phyloP scores from a whole-genome alignment of 2,329 filamentous ascomycete species.

The Xylaria arbuscula region DNA sequence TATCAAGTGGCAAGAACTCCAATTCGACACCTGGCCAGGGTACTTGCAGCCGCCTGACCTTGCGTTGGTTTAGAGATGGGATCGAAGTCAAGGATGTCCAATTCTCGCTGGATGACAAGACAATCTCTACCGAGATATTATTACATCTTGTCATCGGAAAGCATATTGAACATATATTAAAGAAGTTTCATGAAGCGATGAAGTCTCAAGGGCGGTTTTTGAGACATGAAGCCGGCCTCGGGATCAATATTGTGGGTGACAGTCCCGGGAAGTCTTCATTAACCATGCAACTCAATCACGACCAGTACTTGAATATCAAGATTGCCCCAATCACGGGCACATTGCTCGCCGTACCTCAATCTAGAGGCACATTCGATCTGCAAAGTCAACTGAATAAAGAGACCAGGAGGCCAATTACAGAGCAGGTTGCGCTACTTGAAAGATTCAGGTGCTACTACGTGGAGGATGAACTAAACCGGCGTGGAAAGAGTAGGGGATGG shows the following conservation, averaged over 20 bases:
- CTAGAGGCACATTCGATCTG: slow-evolving; percentile 63
- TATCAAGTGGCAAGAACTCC: slow-evolving; percentile 72
- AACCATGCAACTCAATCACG: slow-evolving; percentile 74
- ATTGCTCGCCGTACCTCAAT: slow-evolving; percentile 75
- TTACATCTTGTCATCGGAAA: slow-evolving; percentile 78
- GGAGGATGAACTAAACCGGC: slow-evolving; percentile 69
- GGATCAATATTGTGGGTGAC: slow-evolving; percentile 65
- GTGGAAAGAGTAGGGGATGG: slow-evolving; percentile 75
- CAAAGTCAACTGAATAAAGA: slow-evolving; percentile 74
- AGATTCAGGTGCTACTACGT: slow-evolving; percentile 70
- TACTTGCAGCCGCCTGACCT: slow-evolving; percentile 65
- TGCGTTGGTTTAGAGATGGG: slow-evolving; percentile 87
- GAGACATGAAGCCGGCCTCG: slow-evolving; percentile 67
- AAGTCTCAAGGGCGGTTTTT: slow-evolving; percentile 69
- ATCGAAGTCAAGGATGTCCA: slow-evolving; percentile 76
- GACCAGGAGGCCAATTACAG: slow-evolving; percentile 64
- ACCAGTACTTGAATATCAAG: slow-evolving; percentile 68
- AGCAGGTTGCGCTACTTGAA: slow-evolving; percentile 69
- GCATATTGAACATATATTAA: slow-evolving; percentile 79
- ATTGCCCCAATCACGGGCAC: slow-evolving; percentile 84
- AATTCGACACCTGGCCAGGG: slow-evolving; percentile 55
- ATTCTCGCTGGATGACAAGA: slow-evolving; percentile 73
- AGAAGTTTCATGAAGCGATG: slow-evolving; percentile 72
- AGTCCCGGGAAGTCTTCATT: slow-evolving; percentile 76
- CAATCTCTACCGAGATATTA: slow-evolving; percentile 78